Percentiles rank a stretch among this genome's conserved stretches.
Evolutionary conservation across 352 stramenopile genomes (phyloP).

Genomic region (Phytophthora melonis): DNA sequence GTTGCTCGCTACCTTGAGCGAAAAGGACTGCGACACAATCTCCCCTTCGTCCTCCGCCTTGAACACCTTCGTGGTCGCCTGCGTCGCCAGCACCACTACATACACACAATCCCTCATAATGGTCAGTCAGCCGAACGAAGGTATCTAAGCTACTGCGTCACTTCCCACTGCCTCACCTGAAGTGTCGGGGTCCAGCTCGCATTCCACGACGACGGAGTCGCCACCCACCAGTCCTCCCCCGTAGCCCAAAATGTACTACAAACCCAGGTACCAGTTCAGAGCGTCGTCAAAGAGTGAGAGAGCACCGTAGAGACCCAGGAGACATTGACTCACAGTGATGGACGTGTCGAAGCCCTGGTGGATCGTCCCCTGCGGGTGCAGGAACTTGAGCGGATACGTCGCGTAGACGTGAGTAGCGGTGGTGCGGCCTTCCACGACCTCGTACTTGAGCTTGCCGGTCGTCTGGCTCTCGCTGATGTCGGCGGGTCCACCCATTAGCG

Average conservation of each 20-base stretch:
- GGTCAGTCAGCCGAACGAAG: constrained; percentile 2
- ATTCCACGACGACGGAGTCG: constrained; percentile 77
- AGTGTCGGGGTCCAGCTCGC: constrained; percentile 49
- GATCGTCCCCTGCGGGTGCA: constrained; percentile 75
- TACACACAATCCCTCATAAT: background rate
- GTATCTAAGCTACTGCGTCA: background rate
- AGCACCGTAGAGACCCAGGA: background rate
- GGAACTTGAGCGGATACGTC: constrained; percentile 90
- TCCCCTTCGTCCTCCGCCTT: constrained; percentile 60
- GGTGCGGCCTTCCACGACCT: constrained; percentile 71
- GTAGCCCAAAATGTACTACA: constrained; percentile 87
- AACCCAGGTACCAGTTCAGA: constrained; percentile 3
- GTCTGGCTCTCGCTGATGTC: constrained; percentile 3
- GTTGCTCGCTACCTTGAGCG: constrained; percentile 52
- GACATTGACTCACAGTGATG: constrained; percentile 62
- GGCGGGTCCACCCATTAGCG: constrained; percentile 15
- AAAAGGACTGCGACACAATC: constrained; percentile 65
- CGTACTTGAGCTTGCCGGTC: constrained; percentile 74
- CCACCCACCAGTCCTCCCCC: constrained; percentile 81
- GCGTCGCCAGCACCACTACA: constrained; percentile 77
- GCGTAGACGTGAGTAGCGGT: constrained; percentile 79
- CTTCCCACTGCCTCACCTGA: constrained; percentile 46
- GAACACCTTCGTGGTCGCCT: constrained; percentile 91
- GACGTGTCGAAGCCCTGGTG: constrained; percentile 73
- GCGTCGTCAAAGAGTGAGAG: background rate